These are phyloP conservation scores for Annona squamosa DNA, from an alignment of 164 flowering plant genomes.

Conservation along the genomic window DNA sequence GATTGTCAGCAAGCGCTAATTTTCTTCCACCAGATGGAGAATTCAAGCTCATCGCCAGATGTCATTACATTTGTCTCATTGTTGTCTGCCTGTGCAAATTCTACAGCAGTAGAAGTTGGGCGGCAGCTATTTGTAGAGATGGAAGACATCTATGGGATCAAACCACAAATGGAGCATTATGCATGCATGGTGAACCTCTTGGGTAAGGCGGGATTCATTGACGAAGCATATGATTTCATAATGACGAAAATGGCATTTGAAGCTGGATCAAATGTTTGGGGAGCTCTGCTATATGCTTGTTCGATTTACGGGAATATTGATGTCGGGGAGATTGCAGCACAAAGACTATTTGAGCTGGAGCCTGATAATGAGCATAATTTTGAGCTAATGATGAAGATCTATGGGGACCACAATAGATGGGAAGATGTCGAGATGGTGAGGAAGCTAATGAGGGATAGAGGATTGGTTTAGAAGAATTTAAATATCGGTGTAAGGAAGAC, in stretches of 20 bases:
- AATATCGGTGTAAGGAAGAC: neutral
- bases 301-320: conserved; percentile 48
- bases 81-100: conserved; percentile 63
- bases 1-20: conserved; percentile 30
- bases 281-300: conserved; percentile 76
- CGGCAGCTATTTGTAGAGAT: conserved; percentile 39
- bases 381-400: conserved; percentile 62
- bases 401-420: conserved; percentile 40
- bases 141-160: conserved; percentile 37
- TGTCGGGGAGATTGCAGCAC: conserved; percentile 63
- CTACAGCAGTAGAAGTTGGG: conserved; percentile 60
- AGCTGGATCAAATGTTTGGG: conserved; percentile 83
- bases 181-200: conserved; percentile 79
- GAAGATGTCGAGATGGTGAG: conserved; percentile 58
- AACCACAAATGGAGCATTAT: conserved; percentile 67
- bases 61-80: conserved; percentile 61
- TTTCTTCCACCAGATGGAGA: conserved; percentile 55
- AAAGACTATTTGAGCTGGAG: conserved; percentile 69
- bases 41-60: conserved; percentile 37
- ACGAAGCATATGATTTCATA: conserved; percentile 51
- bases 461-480: conserved; percentile 30
- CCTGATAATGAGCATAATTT: conserved; percentile 77
- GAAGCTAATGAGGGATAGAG: conserved; percentile 55
- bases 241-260: conserved; percentile 44
- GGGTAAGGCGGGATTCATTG: conserved; percentile 59